Evolutionary conservation across 2,329 filamentous ascomycete species (phyloP).

Genomic region (Monilinia laxa): DNA sequence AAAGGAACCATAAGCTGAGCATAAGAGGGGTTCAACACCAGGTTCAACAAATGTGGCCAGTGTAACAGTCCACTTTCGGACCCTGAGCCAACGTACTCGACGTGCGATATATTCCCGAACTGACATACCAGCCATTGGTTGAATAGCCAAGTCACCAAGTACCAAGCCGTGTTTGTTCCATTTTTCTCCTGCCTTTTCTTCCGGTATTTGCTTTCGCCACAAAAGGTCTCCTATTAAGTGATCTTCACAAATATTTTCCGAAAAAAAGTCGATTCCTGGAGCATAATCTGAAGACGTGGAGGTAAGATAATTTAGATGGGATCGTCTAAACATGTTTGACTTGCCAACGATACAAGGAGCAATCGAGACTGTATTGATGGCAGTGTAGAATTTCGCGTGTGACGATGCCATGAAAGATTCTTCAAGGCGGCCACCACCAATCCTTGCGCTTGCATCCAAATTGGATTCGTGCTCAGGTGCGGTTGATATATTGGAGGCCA

Average conservation of each 20-base stretch:
- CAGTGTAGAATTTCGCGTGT: conserved; percentile 96
- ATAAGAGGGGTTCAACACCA: conserved; percentile 84
- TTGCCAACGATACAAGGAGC: conserved; percentile 96
- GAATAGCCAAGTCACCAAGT: conserved; percentile 82
- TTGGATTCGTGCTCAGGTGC: conserved; percentile 34
- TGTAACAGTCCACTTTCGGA: conserved; percentile 90
- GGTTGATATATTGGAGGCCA: conserved; percentile 37
- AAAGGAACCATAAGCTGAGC: conserved; percentile 76
- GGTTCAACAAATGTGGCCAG: conserved; percentile 89
- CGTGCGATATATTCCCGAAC: conserved; percentile 75
- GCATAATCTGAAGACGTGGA: conserved; percentile 45
- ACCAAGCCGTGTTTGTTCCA: conserved; percentile 80
- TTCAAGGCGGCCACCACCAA: conserved; percentile 80
- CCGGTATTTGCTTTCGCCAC: conserved; percentile 68
- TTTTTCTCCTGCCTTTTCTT: conserved; percentile 43
- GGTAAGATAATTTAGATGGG: conserved; percentile 77
- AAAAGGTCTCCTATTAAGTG: conserved; percentile 91
- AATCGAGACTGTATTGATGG: conserved; percentile 88
- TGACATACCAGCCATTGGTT: conserved; percentile 83
- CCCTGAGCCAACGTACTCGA: conserved; percentile 84
- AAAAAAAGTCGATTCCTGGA: conserved; percentile 88
- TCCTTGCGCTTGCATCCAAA: conserved; percentile 32
- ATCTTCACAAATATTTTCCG: conserved; percentile 95
- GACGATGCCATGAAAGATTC: conserved; percentile 93
- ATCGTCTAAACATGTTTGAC: conserved; percentile 96